Base-by-base conservation (phyloP, 768 basidiomycete species). In the Cystobasidium ongulense region DNA sequence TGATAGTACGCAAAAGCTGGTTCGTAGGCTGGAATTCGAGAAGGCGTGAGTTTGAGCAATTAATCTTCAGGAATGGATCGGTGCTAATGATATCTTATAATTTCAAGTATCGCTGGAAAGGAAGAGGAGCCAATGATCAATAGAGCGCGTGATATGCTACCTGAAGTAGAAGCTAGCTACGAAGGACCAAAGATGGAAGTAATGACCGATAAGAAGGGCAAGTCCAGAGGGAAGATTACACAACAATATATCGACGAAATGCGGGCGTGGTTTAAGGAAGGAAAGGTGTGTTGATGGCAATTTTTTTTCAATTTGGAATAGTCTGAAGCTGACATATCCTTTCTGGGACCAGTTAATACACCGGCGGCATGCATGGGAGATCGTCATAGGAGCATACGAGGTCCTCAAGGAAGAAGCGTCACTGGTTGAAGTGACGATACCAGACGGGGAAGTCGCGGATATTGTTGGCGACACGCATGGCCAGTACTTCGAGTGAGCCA, bases 381-480 rank as follows among this genome's bases (percentile, higher is more conserved):
- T 99, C 77, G 85, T 93, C 27, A 84, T 99, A 18, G 92, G 90
- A 11, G 92, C 91, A 75, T 86, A 90, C 80, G 85, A 86, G 23
- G 83, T 86, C 23, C 88, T 98, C 78, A 83, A 84, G 18, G 85
- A 88, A 77, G 91, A 93, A 78, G 87, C 89, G 74, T 92, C 88
- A 76, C 77, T 99, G 78, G 91, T 94, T 18, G 86, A 89, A 64
- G 84, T 94, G 27, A 82, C 85, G 63, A 81, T 99, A 27, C 84
- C 85, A 31, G 88, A 92, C 17, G 93, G 89, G 0, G 84, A 88
- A 68, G 92, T 88, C 0, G 87, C 89, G 79, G 93, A 98, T 81
- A 88, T 99, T 75, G 93, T 99, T 77, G 96, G 96, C 17, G 95
- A 98, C 81, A 91, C 93, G 15, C 93, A 96, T 81, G 92, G 92